A percentile compares a stretch with the other conserved stretches of the same genome.
phyloP scores from a whole-genome alignment of 208 protist genomes.

The Crithidia fasciculata region DNA sequence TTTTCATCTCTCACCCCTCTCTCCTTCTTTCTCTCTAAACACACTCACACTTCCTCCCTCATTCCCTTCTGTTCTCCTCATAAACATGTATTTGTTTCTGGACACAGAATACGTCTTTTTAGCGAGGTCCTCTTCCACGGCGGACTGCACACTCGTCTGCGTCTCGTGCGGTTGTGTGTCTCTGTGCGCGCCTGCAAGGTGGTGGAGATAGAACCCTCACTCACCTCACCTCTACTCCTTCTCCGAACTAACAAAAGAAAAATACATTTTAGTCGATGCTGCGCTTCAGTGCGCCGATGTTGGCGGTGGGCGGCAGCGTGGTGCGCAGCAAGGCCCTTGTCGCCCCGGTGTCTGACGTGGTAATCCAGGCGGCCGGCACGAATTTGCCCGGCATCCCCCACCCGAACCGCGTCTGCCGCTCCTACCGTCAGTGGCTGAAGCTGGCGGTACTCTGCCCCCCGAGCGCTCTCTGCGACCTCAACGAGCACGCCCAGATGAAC shows the following conservation, averaged over 20 bases:
- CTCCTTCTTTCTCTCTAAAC: conserved; percentile 20
- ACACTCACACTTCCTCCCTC: neutral
- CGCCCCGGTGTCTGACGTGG: conserved; percentile 35
- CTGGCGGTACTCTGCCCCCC: conserved; percentile 83
- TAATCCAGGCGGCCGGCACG: conserved; percentile 77
- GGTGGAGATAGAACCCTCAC: too few species aligned
- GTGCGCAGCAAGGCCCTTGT: conserved; percentile 74
- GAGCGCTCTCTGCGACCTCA: conserved; percentile 79
- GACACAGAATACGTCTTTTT: neutral
- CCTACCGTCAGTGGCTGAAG: conserved; percentile 90
- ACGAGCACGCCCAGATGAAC: conserved; percentile 91
- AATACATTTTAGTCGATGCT: conserved; percentile 16
- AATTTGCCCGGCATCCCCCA: conserved; percentile 83
- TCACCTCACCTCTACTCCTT: too few species aligned
- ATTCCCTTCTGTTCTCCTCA: neutral
- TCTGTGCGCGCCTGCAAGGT: neutral
- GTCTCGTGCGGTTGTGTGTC: neutral
- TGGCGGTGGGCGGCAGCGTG: conserved; percentile 33
- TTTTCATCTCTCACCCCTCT: neutral
- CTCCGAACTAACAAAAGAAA: conserved; percentile 15
- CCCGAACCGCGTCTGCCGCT: conserved; percentile 70
- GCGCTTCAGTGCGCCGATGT: conserved; percentile 11
- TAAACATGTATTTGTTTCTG: neutral
- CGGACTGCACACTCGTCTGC: too few species aligned
- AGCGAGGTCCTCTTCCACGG: neutral